Evolutionary conservation across 2,329 filamentous ascomycete genomes (phyloP).

Genomic region (Exophiala viscosa): DNA sequence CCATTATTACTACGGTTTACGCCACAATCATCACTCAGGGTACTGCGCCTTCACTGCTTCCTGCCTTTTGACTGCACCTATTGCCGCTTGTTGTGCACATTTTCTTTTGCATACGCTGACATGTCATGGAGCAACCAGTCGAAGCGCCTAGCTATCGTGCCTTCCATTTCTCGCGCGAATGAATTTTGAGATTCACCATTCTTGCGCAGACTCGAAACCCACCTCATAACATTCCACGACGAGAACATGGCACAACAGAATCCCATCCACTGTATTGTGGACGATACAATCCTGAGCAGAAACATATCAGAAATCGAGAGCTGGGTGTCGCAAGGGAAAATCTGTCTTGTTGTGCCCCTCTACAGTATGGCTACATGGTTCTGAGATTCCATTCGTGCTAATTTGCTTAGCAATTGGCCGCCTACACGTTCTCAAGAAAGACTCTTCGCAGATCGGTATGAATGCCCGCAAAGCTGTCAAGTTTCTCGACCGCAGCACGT

Average conservation of each 20-base stretch:
- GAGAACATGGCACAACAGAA: slow-evolving; percentile 34
- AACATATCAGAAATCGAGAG: slow-evolving; percentile 53
- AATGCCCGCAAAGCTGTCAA: slow-evolving; percentile 51
- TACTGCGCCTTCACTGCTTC: slow-evolving; percentile 15
- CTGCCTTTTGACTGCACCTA: neutral
- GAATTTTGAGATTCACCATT: slow-evolving; percentile 5
- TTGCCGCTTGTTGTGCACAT: neutral
- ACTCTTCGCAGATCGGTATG: slow-evolving; percentile 45
- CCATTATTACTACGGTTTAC: slow-evolving; percentile 13
- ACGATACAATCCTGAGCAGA: slow-evolving; percentile 51
- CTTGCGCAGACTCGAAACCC: neutral
- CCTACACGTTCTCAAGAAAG: slow-evolving; percentile 44
- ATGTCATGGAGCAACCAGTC: slow-evolving; percentile 10
- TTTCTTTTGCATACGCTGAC: slow-evolving; percentile 5
- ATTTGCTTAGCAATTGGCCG: slow-evolving; percentile 42
- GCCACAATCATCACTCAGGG: slow-evolving; percentile 15
- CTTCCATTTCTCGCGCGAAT: slow-evolving; percentile 15
- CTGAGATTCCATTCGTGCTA: slow-evolving; percentile 8
- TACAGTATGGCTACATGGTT: slow-evolving; percentile 42
- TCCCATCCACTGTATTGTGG: slow-evolving; percentile 51
- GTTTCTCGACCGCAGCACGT: slow-evolving; percentile 50
- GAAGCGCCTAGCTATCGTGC: slow-evolving; percentile 13
- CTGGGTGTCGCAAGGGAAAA: slow-evolving; percentile 48
- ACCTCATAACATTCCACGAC: slow-evolving; percentile 2
- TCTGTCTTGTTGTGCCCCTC: slow-evolving; percentile 50